Evolutionary conservation across 2,329 filamentous ascomycete genomes (phyloP).

Genomic region (Claviceps fusiformis): DNA sequence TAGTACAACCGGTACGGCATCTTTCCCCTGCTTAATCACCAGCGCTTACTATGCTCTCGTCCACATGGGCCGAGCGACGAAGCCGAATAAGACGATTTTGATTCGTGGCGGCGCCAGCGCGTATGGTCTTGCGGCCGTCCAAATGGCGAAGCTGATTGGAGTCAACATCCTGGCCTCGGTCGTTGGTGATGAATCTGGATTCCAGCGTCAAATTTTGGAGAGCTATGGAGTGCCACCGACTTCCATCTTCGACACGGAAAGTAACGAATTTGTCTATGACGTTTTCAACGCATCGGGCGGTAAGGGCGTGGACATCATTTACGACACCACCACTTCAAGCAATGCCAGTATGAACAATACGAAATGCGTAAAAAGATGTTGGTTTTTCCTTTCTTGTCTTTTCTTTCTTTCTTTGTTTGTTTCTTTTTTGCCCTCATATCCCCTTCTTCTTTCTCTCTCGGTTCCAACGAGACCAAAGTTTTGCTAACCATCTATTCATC

Average conservation of each 20-base stretch:
- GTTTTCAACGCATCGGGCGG: conserved; percentile 20
- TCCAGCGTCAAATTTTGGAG: conserved; percentile 25
- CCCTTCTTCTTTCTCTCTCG: too few species aligned
- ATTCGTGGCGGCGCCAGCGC: conserved; percentile 30
- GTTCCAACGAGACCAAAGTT: neutral
- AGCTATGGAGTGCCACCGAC: conserved; percentile 19
- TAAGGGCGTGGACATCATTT: conserved; percentile 28
- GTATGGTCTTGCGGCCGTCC: conserved; percentile 30
- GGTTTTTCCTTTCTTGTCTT: conserved; percentile 5
- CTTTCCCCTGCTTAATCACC: conserved; percentile 24
- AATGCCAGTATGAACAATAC: conserved; percentile 19
- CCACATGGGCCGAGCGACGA: conserved; percentile 16
- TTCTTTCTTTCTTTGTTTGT: neutral
- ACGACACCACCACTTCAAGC: conserved; percentile 30
- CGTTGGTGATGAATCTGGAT: conserved; percentile 11
- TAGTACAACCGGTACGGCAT: conserved; percentile 4
- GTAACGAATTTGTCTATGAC: conserved; percentile 19
- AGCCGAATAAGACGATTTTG: conserved; percentile 21
- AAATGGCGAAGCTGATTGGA: conserved; percentile 23
- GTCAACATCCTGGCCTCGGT: conserved; percentile 31
- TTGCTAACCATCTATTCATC: neutral
- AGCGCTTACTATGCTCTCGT: conserved; percentile 30
- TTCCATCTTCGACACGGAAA: conserved; percentile 25
- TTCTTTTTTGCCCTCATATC: too few species aligned
- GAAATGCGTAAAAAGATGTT: conserved; percentile 23